phyloP scores from a whole-genome alignment of 345 rosid species.

The Citrus medica region DNA sequence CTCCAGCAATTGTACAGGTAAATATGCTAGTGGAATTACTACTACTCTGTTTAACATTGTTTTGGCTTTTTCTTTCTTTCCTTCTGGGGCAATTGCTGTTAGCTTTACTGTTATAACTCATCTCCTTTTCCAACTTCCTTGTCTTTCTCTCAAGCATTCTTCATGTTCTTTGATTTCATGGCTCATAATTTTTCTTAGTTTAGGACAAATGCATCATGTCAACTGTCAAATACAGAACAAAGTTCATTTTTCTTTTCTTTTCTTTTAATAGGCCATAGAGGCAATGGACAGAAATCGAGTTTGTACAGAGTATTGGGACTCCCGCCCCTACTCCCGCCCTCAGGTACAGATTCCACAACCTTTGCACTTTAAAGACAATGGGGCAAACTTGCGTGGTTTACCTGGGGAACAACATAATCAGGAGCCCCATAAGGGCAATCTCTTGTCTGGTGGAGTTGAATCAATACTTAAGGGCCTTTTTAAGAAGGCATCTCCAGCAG shows the following conservation, averaged over 20 bases:
- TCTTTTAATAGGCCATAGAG: conserved; percentile 66
- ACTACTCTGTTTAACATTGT: background rate
- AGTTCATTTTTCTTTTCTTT: conserved; percentile 6
- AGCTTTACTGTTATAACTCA: background rate
- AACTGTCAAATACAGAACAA: background rate
- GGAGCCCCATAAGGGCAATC: conserved; percentile 20
- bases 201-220: background rate
- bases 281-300: conserved; percentile 80
- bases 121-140: background rate
- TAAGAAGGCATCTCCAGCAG: conserved; percentile 73
- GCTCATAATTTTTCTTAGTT: background rate
- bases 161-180: background rate
- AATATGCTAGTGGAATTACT: background rate
- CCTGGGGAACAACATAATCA: conserved; percentile 19
- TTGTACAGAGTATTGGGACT: conserved; percentile 90
- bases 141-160: background rate
- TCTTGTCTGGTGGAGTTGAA: conserved; percentile 33
- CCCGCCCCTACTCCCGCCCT: conserved; percentile 88
- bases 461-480: conserved; percentile 46
- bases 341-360: conserved; percentile 63
- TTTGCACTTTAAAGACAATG: conserved; percentile 28
- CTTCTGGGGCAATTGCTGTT: background rate
- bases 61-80: background rate
- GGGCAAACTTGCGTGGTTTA: conserved; percentile 17
- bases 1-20: conserved; percentile 96